Evolutionary conservation across 2,329 filamentous ascomycete genomes (phyloP).

Genomic region (Zopfia rhizophila): DNA sequence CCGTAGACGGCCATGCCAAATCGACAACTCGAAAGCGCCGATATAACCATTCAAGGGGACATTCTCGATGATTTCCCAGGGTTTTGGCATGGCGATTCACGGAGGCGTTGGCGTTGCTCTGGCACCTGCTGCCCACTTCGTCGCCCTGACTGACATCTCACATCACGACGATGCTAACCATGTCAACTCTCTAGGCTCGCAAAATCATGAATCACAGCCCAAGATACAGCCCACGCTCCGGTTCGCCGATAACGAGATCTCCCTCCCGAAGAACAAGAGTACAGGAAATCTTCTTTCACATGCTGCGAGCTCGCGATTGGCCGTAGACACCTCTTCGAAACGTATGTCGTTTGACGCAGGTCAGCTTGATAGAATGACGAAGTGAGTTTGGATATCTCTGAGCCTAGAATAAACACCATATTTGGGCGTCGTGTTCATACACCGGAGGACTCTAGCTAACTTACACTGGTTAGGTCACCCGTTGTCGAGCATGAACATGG

Average conservation of each 20-base stretch:
- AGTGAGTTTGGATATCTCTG: slow-evolving; percentile 64
- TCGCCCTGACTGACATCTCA: slow-evolving; percentile 5
- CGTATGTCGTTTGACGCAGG: slow-evolving; percentile 83
- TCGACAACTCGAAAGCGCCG: slow-evolving; percentile 2
- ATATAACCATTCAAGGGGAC: slow-evolving; percentile 4
- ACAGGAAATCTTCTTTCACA: slow-evolving; percentile 59
- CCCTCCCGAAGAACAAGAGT: slow-evolving; percentile 61
- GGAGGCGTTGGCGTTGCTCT: neutral
- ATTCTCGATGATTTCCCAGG: neutral
- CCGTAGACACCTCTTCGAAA: slow-evolving; percentile 67
- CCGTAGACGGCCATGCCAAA: neutral
- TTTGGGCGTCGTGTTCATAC: neutral
- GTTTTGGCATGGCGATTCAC: neutral
- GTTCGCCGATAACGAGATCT: slow-evolving; percentile 40
- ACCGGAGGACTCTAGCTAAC: slow-evolving; percentile 16
- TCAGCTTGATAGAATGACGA: slow-evolving; percentile 74
- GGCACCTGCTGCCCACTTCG: slow-evolving; percentile 2
- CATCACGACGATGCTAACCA: slow-evolving; percentile 40
- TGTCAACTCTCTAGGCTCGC: slow-evolving; percentile 44
- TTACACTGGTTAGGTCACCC: slow-evolving; percentile 70
- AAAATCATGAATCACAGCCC: slow-evolving; percentile 43
- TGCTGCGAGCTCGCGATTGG: slow-evolving; percentile 40
- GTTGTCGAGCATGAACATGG: slow-evolving; percentile 91
- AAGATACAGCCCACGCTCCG: slow-evolving; percentile 30
- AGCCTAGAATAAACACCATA: neutral